phyloP scores from a whole-genome alignment of 768 basidiomycete species.

The Lentinula boryana region DNA sequence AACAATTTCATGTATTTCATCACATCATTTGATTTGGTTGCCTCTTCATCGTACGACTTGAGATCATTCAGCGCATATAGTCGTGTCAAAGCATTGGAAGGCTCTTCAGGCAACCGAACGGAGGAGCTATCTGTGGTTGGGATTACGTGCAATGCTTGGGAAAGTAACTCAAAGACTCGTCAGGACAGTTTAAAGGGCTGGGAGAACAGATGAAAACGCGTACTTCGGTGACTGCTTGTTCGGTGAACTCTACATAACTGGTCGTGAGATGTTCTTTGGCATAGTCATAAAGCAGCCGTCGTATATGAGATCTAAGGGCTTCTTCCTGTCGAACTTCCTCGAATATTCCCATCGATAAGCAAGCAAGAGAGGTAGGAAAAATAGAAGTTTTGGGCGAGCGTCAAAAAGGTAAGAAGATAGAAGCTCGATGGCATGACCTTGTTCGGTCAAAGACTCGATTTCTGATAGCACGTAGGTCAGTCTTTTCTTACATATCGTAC shows the following conservation, averaged over 20 bases:
- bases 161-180: constrained; percentile 29
- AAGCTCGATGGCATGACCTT: too few relatives aligned
- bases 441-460: too few relatives aligned
- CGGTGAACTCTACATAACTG: constrained; percentile 50
- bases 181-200: background rate
- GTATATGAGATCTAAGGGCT: constrained; percentile 39
- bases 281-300: constrained; percentile 48
- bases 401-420: background rate
- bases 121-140: constrained; percentile 46
- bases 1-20: constrained; percentile 24
- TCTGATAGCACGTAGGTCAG: too few relatives aligned
- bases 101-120: constrained; percentile 48
- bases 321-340: background rate
- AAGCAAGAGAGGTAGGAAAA: background rate
- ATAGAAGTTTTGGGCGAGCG: background rate
- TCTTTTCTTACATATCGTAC: too few relatives aligned
- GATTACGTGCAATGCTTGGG: constrained; percentile 30
- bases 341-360: background rate
- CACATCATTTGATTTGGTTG: constrained; percentile 29
- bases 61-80: constrained; percentile 26
- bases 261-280: constrained; percentile 45
- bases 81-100: constrained; percentile 38
- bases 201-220: constrained; percentile 9
- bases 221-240: constrained; percentile 42
- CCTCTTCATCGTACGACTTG: constrained; percentile 35